Evolutionary conservation across 73 alveolate species (phyloP), one percentile per base, ranked within the genome.

Genomic region (Effrenium voratum): DNA sequence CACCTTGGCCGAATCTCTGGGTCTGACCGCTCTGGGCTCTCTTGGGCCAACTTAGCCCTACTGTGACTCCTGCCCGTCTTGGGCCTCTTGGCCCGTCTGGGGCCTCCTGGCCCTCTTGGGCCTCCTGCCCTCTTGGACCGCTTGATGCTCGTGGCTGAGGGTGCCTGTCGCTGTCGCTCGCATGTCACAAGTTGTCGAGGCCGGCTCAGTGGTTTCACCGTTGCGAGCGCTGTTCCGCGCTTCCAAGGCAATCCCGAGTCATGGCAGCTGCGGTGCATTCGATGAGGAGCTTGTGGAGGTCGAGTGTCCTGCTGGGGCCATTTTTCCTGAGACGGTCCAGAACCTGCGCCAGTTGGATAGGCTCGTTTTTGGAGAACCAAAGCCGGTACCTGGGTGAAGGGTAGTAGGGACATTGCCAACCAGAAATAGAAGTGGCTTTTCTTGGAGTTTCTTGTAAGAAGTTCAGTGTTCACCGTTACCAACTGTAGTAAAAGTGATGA

Each of bases 241-340:
- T 45, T 19, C 49, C 52, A 22, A 87, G 95, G 95, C 95, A 26
- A 60, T 87, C 12, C 95, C 95, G 3, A 87, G 95, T 70, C 95
- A 87, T 40, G 95, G 95, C 10, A 26, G 44, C 47, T 87, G 95
- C 38, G 95, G 95, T 24, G 68, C 95, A 34, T 87, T 87, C 28
- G 95, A 87, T 34, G 95, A 87, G 49, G 95, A 87, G 44, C 47
- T 87, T 43, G 63, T 87, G 50, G 95, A 87, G 34, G 95, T 87
- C 32, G 95, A 87, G 36, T 87, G 95, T 22, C 95, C 95, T 12
- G 95, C 95, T 22, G 95, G 95, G 36, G 95, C 95, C 84, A 63
- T 60, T 43, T 87, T 87, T 43, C 95, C 95, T 2, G 95, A 87
- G 84, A 87, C 95, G 49, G 6, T 66, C 85, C 95, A 87, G 85